Conservation (phyloP, 2,329 filamentous ascomycete species). For the Fusarium newnesense region DNA sequence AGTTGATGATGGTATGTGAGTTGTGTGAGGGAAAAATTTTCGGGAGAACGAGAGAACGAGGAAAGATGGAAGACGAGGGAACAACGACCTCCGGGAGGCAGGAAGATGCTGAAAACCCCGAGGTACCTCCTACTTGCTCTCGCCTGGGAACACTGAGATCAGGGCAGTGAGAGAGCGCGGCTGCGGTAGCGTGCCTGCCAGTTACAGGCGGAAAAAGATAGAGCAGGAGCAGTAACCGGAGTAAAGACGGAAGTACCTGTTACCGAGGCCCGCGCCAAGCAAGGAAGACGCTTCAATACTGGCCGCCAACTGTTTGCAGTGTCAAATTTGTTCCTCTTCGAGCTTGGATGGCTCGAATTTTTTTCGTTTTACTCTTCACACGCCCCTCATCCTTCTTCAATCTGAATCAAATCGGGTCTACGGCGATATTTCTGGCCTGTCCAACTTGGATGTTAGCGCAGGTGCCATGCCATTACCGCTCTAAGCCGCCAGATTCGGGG, state of each 20-base stretch:
- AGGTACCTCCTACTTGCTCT: constrained; percentile 32
- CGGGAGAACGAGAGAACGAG: constrained; percentile 34
- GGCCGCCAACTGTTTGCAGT: constrained; percentile 43
- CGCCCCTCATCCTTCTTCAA: constrained; percentile 17
- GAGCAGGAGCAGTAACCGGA: constrained; percentile 26
- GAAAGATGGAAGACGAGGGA: constrained; percentile 40
- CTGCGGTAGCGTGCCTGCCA: constrained; percentile 28
- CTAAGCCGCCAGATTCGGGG: constrained; percentile 43
- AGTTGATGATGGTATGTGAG: constrained; percentile 35
- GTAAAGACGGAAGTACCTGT: constrained; percentile 42
- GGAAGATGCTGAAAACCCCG: constrained; percentile 24
- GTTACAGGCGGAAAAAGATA: constrained; percentile 38
- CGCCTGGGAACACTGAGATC: constrained; percentile 17
- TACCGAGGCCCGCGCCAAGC: constrained; percentile 39
- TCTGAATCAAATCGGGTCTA: constrained; percentile 42
- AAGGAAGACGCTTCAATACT: constrained; percentile 38
- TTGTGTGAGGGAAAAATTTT: constrained; percentile 38
- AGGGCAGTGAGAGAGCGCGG: constrained; percentile 27
- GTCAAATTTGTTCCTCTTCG: constrained; percentile 32
- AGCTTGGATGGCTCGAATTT: constrained; percentile 30
- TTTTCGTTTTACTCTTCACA: constrained; percentile 30
- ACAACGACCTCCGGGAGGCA: constrained; percentile 29
- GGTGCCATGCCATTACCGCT: constrained; percentile 45
- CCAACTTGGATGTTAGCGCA: constrained; percentile 37
- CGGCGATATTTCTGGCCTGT: constrained; percentile 34